Percentiles rank a stretch among this genome's conserved stretches.
These are phyloP conservation scores for Hypholoma fasciculare DNA, from an alignment of 768 basidiomycete genomes.

Conservation along the genomic window DNA sequence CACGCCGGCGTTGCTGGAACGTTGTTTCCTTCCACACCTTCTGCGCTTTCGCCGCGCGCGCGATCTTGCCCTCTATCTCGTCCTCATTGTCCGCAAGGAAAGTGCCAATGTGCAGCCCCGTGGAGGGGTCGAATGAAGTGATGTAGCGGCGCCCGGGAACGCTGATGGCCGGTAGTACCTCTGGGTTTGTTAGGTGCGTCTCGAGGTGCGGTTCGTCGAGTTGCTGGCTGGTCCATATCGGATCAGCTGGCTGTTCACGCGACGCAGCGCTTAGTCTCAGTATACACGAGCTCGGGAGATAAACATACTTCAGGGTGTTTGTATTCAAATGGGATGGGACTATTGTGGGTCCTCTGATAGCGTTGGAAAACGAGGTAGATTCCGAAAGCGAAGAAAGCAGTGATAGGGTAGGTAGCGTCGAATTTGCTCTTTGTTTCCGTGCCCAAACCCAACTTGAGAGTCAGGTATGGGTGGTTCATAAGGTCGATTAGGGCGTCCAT, in stretches of 20 bases:
- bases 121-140: conserved; percentile 92
- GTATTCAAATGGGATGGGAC: conserved; percentile 67
- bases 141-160: conserved; percentile 64
- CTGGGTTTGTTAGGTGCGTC: conserved; percentile 60
- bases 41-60: conserved; percentile 64
- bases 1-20: conserved; percentile 77
- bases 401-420: conserved; percentile 66
- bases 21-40: conserved; percentile 70
- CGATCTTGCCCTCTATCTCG: conserved; percentile 77
- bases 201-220: conserved; percentile 61
- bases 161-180: conserved; percentile 50
- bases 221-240: conserved; percentile 52
- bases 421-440: conserved; percentile 50
- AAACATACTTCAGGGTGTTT: conserved; percentile 57
- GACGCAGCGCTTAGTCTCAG: neutral
- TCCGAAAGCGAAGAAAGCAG: conserved; percentile 72
- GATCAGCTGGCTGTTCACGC: conserved; percentile 52
- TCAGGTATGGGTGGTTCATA: conserved; percentile 55
- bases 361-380: conserved; percentile 79
- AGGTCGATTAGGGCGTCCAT: conserved; percentile 49
- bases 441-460: conserved; percentile 47
- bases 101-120: conserved; percentile 78
- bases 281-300: neutral
- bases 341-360: conserved; percentile 73
- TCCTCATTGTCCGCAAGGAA: conserved; percentile 69